A percentile compares a stretch with the other conserved stretches of the same genome.
phyloP scores from a whole-genome alignment of 2,329 filamentous ascomycete species.

The Amauroascus niger region DNA sequence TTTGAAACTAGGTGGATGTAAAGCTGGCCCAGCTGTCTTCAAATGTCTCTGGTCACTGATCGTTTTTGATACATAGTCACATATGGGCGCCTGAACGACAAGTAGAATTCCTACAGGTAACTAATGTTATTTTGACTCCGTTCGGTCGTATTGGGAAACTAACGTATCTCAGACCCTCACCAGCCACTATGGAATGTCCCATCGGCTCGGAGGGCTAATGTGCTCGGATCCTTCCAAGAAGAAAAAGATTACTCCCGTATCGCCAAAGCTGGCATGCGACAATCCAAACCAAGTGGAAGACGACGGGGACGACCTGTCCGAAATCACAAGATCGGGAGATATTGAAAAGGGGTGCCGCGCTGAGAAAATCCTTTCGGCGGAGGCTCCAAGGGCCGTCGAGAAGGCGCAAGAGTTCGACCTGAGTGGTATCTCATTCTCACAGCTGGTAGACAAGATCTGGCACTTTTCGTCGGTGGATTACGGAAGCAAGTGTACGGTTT shows the following conservation, averaged over 20 bases:
- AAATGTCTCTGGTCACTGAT: neutral
- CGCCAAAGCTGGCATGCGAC: constrained; percentile 16
- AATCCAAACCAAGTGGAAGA: neutral
- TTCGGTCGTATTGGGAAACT: neutral
- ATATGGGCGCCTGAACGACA: constrained; percentile 60
- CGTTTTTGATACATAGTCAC: constrained; percentile 41
- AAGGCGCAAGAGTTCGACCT: constrained; percentile 21
- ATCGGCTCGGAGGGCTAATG: constrained; percentile 55
- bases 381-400: constrained; percentile 17
- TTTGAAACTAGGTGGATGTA: constrained; percentile 61
- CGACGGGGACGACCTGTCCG: neutral
- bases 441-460: constrained; percentile 60
- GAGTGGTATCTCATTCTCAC: constrained; percentile 42
- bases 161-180: constrained; percentile 40
- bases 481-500: constrained; percentile 47
- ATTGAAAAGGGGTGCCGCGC: neutral
- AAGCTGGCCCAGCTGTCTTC: constrained; percentile 20
- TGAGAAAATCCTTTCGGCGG: neutral
- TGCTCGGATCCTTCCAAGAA: constrained; percentile 42
- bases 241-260: constrained; percentile 18
- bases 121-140: neutral
- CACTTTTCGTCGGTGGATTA: constrained; percentile 66
- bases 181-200: constrained; percentile 57
- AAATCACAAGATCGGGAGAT: neutral
- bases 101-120: constrained; percentile 43